A percentile compares a stretch with the other conserved stretches of the same genome.
Conservation (phyloP, 345 rosid species). For the Eucalyptus erythrocorys region DNA sequence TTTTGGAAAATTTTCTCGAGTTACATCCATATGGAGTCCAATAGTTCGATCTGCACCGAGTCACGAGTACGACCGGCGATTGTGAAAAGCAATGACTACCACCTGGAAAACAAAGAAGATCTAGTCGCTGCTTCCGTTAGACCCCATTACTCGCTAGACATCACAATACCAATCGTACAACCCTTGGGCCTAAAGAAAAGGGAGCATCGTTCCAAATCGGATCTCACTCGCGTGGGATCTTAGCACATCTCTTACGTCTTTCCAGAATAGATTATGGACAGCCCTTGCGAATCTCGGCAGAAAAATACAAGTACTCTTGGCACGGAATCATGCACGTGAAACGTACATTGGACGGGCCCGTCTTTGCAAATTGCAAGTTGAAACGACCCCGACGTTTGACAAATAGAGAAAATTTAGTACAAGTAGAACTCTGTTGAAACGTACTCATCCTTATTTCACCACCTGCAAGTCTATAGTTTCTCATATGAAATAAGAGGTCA, state of each 20-base stretch:
- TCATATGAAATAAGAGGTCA: not conserved
- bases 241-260: not conserved
- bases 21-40: not conserved
- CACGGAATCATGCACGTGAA: not conserved
- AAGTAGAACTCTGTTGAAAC: not conserved
- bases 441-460: not conserved
- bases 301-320: not conserved
- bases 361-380: not conserved
- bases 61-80: not conserved
- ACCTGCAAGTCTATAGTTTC: accelerated
- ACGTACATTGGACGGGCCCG: not conserved
- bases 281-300: not conserved
- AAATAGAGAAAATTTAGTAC: not conserved
- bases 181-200: not conserved
- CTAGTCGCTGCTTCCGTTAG: not conserved
- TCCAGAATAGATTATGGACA: not conserved
- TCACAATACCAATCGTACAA: not conserved
- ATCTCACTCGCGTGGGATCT: not conserved
- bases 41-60: accelerated
- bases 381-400: not conserved
- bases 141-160: not conserved
- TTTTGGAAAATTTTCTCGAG: accelerated
- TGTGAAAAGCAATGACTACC: not conserved
- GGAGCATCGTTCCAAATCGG: not conserved
- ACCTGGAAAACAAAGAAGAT: not conserved